Conservation (phyloP, 495 filamentous ascomycete genomes). For the Cercophora scortea region DNA sequence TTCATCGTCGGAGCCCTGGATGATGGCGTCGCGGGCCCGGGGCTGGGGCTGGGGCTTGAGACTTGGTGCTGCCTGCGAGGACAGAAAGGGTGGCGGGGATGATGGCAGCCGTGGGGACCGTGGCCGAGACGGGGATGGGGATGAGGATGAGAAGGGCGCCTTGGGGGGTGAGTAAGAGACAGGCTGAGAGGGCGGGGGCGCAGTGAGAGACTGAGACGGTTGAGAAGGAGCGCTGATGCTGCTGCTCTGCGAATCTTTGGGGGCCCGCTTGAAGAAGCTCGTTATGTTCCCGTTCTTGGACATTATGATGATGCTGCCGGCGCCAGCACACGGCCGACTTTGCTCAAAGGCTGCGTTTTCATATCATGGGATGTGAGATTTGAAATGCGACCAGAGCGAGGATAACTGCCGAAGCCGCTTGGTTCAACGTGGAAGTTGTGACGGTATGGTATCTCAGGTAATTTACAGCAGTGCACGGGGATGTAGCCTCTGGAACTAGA, state of each 20-base stretch:
- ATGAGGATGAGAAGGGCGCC: conserved; percentile 5
- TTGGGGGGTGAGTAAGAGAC: conserved; percentile 6
- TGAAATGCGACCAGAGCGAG: too few species aligned
- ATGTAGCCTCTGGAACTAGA: too few species aligned
- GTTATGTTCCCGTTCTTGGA: conserved; percentile 21
- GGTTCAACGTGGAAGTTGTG: too few species aligned
- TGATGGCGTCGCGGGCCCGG: conserved; percentile 36
- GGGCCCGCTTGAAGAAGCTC: conserved; percentile 23
- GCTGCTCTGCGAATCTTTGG: neutral
- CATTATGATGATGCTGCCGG: neutral
- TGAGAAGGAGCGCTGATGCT: neutral
- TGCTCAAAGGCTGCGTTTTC: too few species aligned
- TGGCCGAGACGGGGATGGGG: conserved; percentile 4
- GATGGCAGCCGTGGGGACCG: conserved; percentile 12
- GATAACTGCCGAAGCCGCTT: too few species aligned
- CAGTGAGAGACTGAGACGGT: neutral
- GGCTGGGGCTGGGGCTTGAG: neutral
- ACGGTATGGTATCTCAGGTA: too few species aligned
- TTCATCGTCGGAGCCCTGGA: conserved; percentile 64
- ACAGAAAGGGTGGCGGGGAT: conserved; percentile 17
- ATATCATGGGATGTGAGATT: too few species aligned
- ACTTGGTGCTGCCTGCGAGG: conserved; percentile 8
- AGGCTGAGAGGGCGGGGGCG: neutral
- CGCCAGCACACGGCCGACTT: too few species aligned
- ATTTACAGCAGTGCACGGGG: too few species aligned